Evolutionary conservation across 805 yeast species (phyloP).

Genomic region (Cyberlindnera nakhonratchasimensis): DNA sequence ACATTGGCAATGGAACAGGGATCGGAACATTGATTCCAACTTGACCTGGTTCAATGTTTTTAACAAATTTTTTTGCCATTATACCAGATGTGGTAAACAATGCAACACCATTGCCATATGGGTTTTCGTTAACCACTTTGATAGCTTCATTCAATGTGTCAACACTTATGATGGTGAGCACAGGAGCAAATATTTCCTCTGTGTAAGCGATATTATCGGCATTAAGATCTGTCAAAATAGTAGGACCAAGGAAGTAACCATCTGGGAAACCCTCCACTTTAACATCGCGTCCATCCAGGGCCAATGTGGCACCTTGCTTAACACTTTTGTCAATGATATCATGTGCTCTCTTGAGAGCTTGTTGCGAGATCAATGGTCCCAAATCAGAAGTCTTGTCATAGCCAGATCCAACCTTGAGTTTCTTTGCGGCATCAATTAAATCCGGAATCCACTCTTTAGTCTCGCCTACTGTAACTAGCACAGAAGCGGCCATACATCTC

Average conservation of each 20-base stretch:
- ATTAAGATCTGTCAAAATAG: conserved; percentile 56
- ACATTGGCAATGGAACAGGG: conserved; percentile 80
- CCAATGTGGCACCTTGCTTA: conserved; percentile 56
- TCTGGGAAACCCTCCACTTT: conserved; percentile 45
- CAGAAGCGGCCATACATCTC: conserved; percentile 79
- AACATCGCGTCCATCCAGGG: conserved; percentile 60
- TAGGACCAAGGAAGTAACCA: conserved; percentile 74
- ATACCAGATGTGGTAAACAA: conserved; percentile 68
- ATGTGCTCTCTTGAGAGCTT: conserved; percentile 48
- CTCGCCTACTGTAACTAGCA: conserved; percentile 63
- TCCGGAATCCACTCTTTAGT: conserved; percentile 62
- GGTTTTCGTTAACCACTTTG: conserved; percentile 54
- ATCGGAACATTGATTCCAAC: conserved; percentile 78
- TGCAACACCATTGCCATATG: conserved; percentile 70
- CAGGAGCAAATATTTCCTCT: conserved; percentile 76
- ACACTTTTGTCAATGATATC: conserved; percentile 50
- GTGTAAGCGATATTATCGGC: conserved; percentile 67
- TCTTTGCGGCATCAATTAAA: conserved; percentile 52
- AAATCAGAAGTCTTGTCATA: conserved; percentile 57
- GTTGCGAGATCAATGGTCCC: conserved; percentile 68
- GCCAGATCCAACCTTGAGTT: conserved; percentile 60
- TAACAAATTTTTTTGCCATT: conserved; percentile 66
- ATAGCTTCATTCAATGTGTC: conserved; percentile 73
- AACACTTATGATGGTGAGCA: conserved; percentile 56
- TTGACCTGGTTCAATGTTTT: conserved; percentile 68